Percentiles rank a stretch among this genome's conserved stretches.
These are phyloP conservation scores for Colletotrichum truncatum DNA, from an alignment of 2,329 filamentous ascomycete species.

Conservation along the genomic window DNA sequence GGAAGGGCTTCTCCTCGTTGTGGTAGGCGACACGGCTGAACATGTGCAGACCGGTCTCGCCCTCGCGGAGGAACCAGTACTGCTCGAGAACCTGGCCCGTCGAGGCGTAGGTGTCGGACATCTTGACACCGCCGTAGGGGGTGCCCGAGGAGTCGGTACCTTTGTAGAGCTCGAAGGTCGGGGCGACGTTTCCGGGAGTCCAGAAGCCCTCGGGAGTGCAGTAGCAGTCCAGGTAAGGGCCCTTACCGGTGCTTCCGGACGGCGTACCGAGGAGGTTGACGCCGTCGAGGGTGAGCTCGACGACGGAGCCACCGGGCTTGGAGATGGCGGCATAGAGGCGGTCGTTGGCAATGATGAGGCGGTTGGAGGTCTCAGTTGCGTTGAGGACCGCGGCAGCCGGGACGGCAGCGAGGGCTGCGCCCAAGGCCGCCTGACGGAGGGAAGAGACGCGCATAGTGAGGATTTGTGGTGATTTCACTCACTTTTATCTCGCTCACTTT, in stretches of 20 bases:
- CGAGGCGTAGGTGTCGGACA: conserved; percentile 64
- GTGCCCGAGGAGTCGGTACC: conserved; percentile 58
- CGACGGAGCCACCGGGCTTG: conserved; percentile 47
- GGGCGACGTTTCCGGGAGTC: conserved; percentile 59
- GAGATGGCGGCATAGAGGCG: conserved; percentile 46
- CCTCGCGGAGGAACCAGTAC: conserved; percentile 70
- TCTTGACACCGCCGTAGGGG: conserved; percentile 62
- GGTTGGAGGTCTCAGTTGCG: conserved; percentile 43
- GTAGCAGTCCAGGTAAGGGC: conserved; percentile 69
- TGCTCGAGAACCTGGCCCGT: conserved; percentile 67
- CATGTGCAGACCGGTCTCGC: conserved; percentile 67
- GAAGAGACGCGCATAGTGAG: conserved; percentile 10
- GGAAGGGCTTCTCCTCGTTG: conserved; percentile 60
- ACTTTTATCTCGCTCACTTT: background rate
- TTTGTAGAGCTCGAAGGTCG: conserved; percentile 59
- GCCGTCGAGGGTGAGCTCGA: conserved; percentile 43
- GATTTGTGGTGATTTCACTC: background rate
- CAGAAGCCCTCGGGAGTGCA: conserved; percentile 65
- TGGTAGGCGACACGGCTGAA: conserved; percentile 66
- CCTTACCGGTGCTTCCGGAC: conserved; percentile 54
- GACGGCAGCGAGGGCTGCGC: background rate
- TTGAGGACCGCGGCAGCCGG: conserved; percentile 37
- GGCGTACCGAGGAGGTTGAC: conserved; percentile 57
- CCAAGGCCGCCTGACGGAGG: conserved; percentile 10
- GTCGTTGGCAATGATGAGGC: conserved; percentile 48